A percentile compares a stretch with the other conserved stretches of the same genome.
phyloP scores from a whole-genome alignment of 306 rosid species.

The Pyrus pyrifolia region DNA sequence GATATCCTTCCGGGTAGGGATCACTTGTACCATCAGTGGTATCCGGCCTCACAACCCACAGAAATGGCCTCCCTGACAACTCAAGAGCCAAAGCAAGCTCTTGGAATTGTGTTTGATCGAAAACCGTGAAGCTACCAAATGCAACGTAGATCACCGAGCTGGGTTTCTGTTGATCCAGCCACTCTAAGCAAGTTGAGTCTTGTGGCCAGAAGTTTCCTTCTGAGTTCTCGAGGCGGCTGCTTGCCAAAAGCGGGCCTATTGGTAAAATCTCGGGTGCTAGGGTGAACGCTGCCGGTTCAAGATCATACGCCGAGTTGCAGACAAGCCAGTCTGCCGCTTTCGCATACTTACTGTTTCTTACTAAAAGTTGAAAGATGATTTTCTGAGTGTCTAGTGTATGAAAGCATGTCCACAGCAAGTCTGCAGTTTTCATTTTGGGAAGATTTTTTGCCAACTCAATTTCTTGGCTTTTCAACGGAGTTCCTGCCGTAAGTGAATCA shows the following conservation, averaged over 20 bases:
- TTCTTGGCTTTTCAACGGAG: slow-evolving; percentile 19
- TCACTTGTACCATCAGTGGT: neutral
- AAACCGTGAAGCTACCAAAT: neutral
- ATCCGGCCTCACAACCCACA: neutral
- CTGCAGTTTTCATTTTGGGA: slow-evolving; percentile 38
- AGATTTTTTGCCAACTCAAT: slow-evolving; percentile 44
- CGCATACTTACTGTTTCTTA: neutral
- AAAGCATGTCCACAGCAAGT: slow-evolving; percentile 44
- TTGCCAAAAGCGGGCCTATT: neutral
- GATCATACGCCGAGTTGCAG: neutral
- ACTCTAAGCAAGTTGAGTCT: neutral
- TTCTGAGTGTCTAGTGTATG: slow-evolving; percentile 29
- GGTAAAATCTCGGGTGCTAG: neutral
- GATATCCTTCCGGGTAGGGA: neutral
- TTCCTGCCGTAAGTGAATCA: slow-evolving; percentile 16
- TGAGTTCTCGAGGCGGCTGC: neutral
- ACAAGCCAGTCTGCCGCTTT: neutral
- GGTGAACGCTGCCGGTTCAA: neutral
- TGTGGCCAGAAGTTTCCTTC: neutral
- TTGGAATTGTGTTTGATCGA: neutral
- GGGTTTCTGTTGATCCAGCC: neutral
- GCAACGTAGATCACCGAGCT: neutral
- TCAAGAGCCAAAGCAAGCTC: neutral
- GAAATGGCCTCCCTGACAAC: neutral
- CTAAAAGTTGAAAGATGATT: neutral